These are phyloP conservation scores for Phytophthora tubulina DNA, from an alignment of 352 stramenopile genomes.

Conservation along the genomic window DNA sequence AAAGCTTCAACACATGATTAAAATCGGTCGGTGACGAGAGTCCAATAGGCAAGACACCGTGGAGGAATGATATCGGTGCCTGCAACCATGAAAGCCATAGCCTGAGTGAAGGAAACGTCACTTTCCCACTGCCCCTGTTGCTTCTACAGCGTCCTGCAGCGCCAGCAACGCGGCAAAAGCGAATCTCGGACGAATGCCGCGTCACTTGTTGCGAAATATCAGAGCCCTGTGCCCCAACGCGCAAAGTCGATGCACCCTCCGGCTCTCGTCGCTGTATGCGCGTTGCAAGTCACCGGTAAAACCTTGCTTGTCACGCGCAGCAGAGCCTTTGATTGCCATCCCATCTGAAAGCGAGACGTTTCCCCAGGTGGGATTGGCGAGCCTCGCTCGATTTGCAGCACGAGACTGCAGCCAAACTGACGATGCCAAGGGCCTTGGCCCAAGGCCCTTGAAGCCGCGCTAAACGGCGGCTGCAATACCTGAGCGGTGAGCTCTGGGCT, in stretches of 20 bases:
- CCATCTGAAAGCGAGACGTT: conserved; percentile 17
- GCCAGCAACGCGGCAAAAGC: neutral
- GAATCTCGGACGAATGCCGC: conserved; percentile 14
- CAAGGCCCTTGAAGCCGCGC: neutral
- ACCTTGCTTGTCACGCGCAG: neutral
- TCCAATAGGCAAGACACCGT: neutral
- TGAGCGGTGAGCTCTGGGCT: neutral
- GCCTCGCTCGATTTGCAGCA: conserved; percentile 33
- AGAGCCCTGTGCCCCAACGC: conserved; percentile 7
- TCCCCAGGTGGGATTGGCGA: conserved; percentile 31
- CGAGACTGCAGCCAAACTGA: conserved; percentile 7
- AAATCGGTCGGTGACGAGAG: neutral
- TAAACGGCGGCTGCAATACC: neutral
- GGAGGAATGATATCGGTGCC: neutral
- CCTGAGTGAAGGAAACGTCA: neutral
- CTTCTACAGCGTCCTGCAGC: neutral
- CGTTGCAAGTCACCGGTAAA: conserved; percentile 12
- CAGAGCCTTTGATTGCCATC: conserved; percentile 10
- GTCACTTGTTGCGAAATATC: conserved; percentile 17
- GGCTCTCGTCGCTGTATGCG: conserved; percentile 25
- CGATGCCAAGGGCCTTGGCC: neutral
- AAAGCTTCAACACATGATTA: conserved; percentile 30
- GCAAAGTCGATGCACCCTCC: conserved; percentile 20
- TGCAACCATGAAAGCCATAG: neutral
- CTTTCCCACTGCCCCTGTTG: neutral